phyloP scores from a whole-genome alignment of 164 flowering plant species.

The Saururus chinensis region DNA sequence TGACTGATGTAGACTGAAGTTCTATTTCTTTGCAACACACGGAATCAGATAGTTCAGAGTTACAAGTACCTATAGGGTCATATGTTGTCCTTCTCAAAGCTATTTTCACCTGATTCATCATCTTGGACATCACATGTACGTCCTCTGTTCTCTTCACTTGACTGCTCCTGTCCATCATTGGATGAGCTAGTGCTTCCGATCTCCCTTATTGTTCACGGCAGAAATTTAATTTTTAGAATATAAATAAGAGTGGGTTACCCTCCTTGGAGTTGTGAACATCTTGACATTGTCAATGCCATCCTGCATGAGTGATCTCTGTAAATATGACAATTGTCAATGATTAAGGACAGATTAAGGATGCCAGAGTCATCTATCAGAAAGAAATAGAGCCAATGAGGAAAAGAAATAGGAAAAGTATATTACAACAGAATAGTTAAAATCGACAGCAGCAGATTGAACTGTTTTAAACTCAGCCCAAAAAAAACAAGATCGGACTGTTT shows the following conservation, averaged over 20 bases:
- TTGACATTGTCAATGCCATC: conserved; percentile 42
- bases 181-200: conserved; percentile 28
- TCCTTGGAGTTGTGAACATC: conserved; percentile 68
- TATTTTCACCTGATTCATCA: conserved; percentile 6
- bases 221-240: conserved; percentile 19
- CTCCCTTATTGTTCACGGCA: conserved; percentile 24
- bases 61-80: too few species aligned
- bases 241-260: conserved; percentile 72
- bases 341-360: conserved; percentile 2
- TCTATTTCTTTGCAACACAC: too few species aligned
- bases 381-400: neutral
- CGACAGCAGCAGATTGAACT: neutral
- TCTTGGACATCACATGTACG: conserved; percentile 3
- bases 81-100: neutral
- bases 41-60: too few species aligned
- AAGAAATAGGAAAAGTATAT: neutral
- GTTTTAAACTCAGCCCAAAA: neutral
- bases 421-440: neutral
- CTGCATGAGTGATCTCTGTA: conserved; percentile 46
- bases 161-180: conserved; percentile 26
- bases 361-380: too few species aligned
- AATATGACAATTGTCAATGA: neutral
- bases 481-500: neutral
- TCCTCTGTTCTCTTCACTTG: conserved; percentile 19
- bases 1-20: neutral